Evolutionary conservation across 2,329 filamentous ascomycete species (phyloP).

Genomic region (Emmonsiellopsis sp.): DNA sequence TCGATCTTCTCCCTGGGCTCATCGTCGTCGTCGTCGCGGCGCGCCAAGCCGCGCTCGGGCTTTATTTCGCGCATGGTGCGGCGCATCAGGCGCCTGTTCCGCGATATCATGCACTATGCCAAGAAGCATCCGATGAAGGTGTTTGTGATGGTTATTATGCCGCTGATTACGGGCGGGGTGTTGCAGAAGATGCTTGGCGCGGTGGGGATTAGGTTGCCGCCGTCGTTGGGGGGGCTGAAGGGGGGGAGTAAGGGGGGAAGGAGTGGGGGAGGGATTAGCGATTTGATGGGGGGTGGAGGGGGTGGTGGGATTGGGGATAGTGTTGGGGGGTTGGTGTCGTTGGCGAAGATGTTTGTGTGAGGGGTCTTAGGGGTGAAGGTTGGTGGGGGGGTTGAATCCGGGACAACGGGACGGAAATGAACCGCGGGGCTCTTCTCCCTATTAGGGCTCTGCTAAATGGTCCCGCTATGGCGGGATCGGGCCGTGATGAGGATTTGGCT

Average conservation of each 20-base stretch:
- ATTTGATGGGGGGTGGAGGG: slow-evolving; percentile 21
- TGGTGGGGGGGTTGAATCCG: background rate
- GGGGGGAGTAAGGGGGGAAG: slow-evolving; percentile 25
- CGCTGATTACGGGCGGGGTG: slow-evolving; percentile 74
- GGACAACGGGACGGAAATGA: background rate
- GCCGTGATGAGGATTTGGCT: too few relatives aligned
- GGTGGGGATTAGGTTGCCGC: slow-evolving; percentile 70
- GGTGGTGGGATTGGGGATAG: slow-evolving; percentile 35
- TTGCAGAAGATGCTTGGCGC: slow-evolving; percentile 66
- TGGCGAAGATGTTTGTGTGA: slow-evolving; percentile 45
- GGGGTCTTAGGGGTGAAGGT: background rate
- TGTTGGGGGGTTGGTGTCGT: slow-evolving; percentile 39
- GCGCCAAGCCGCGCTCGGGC: slow-evolving; percentile 64
- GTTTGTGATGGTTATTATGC: slow-evolving; percentile 77
- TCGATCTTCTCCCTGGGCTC: slow-evolving; percentile 38
- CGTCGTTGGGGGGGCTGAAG: slow-evolving; percentile 38
- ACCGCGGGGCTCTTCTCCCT: background rate
- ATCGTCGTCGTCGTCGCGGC: slow-evolving; percentile 63
- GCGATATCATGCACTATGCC: slow-evolving; percentile 72
- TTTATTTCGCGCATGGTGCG: slow-evolving; percentile 66
- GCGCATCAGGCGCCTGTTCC: slow-evolving; percentile 68
- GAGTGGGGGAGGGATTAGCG: slow-evolving; percentile 13
- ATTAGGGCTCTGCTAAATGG: too few relatives aligned
- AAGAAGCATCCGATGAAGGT: slow-evolving; percentile 79
- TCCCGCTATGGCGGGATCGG: too few relatives aligned